Evolutionary conservation across 352 stramenopile genomes (phyloP), one percentile per base, ranked within the genome.

Genomic region (Pythium aristosporum): DNA sequence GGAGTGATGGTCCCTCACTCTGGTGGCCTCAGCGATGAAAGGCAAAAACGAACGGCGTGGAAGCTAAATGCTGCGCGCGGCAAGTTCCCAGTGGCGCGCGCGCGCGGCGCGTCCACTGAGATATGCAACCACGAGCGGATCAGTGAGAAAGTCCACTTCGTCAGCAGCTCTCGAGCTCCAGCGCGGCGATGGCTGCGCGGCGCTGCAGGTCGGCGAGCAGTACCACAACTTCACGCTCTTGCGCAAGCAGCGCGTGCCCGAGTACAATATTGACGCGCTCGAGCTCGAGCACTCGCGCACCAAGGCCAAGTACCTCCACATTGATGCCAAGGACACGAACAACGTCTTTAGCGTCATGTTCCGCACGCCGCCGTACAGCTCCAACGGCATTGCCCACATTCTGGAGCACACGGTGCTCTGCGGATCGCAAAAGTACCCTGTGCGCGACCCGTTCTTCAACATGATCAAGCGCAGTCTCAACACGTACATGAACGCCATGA

Each of bases 401-500:
- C 75, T 99, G 8, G 97, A 99, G 70, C 96, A 99, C 69, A 97
- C 87, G 13, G 86, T 96, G 41, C 78, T 98, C 18, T 98, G 95
- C 63, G 96, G 97, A 43, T 98, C 89, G 72, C 81, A 96, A 49
- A 98, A 98, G 63, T 99, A 98, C 75, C 97, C 94, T 10, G 96
- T 98, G 47, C 98, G 98, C 65, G 97, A 99, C 71, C 97, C 98
- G 46, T 99, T 99, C 74, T 98, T 99, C 50, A 98, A 99, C 75
- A 96, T 99, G 72, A 89, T 99, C 47, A 98, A 99, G 79, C 96
- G 97, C 66, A 97, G 82, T 58, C 82, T 99, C 11, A 98, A 99
- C 76, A 99, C 97, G 53, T 99, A 99, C 80, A 92, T 99, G 77
- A 99, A 99, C 80, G 98, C 98, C 15, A 97, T 99, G 58, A 99